Evolutionary conservation across 2,329 filamentous ascomycete species (phyloP).

Genomic region (Verticillium isaacii): DNA sequence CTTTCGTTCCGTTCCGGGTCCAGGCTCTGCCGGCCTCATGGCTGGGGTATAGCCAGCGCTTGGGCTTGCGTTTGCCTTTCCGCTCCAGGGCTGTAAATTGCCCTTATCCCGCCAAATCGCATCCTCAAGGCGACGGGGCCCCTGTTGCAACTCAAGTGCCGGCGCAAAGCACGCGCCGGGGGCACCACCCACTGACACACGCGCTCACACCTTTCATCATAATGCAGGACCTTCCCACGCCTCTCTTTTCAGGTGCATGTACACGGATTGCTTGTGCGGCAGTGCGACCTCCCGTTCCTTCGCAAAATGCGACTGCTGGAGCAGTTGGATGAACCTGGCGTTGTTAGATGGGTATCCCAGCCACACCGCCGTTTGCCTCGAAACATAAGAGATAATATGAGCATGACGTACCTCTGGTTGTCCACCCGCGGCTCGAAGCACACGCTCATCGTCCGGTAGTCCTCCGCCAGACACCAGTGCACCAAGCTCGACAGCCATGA

Average conservation of each 20-base stretch:
- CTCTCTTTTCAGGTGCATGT: slow-evolving; percentile 76
- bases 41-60: neutral
- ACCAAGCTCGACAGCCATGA: slow-evolving; percentile 81
- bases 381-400: neutral
- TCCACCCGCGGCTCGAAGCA: slow-evolving; percentile 88
- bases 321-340: slow-evolving; percentile 45
- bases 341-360: neutral
- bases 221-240: slow-evolving; percentile 69
- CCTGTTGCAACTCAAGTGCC: neutral
- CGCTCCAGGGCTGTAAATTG: neutral
- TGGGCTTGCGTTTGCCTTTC: neutral
- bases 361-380: neutral
- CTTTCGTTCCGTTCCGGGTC: neutral
- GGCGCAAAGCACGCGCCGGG: neutral
- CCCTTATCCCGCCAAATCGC: neutral
- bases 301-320: slow-evolving; percentile 72
- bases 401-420: slow-evolving; percentile 67
- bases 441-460: slow-evolving; percentile 76
- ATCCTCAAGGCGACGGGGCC: neutral
- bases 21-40: neutral
- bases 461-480: slow-evolving; percentile 78
- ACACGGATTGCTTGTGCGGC: slow-evolving; percentile 87
- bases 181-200: too few relatives aligned
- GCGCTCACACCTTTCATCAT: slow-evolving; percentile 22
- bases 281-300: slow-evolving; percentile 84